Base-by-base conservation (phyloP, 495 filamentous ascomycete species). In the Tuber borchii region DNA sequence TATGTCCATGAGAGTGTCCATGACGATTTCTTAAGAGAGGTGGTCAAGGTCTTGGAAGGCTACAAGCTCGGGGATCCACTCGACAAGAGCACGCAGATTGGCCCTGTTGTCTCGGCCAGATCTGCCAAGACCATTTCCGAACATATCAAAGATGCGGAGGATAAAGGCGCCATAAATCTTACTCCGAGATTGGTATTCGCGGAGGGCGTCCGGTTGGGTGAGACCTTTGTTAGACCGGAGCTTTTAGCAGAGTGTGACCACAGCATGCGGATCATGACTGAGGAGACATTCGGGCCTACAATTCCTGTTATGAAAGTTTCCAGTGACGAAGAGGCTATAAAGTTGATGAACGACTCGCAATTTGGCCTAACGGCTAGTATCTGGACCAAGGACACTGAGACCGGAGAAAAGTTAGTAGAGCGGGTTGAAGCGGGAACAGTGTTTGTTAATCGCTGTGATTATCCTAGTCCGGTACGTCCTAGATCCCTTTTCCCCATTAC, bases 301-400 rank as follows among this genome's bases (percentile, higher is more conserved):
- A 95, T 99, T 80, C 92, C 95, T 9, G 89, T 99, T 9, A 95
- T 95, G 93, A 95, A 93, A 82, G 95, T 98, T 42, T 88, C 90
- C 71, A 85, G 86, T 74, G 95, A 99, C 76, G 88, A 88, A 20
- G 93, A 97, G 83, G 96, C 95, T 2, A 85, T 98, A 65, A 78
- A 85, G 48, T 83, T 97, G 71, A 97, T 98, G 93, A 99, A 99
- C 78, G 94, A 97, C 79, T 95, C 92, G 83, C 90, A 97, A 74
- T 96, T 95, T 82, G 95, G 95, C 2, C 87, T 99, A 73, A 97
- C 96, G 2, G 95, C 93, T n/a, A 97, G 93, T 81, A 93, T 99
- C 56, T 99, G 95, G 95, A 97, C 95, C 26, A 97, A 97, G 83
- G 94, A 98, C 80, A 88, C 90, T 3, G 87, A 84, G 7, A 89